Base-by-base conservation (phyloP, 495 filamentous ascomycete genomes). In the Annulohypoxylon nitens region DNA sequence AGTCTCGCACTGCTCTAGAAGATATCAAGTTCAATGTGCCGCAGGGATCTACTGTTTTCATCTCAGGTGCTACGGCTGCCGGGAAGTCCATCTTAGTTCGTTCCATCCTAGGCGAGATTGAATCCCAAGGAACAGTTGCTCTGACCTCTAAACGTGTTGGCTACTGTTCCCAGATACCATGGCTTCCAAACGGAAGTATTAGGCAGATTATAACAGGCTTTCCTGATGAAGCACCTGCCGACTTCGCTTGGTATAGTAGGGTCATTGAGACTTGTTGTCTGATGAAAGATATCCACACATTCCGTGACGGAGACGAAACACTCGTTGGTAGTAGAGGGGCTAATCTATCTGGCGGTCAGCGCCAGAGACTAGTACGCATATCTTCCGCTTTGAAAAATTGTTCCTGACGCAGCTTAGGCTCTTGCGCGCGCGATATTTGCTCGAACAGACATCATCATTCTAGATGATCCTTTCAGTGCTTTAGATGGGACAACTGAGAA, bases 341-440 rank as follows among this genome's bases (percentile, higher is more conserved):
- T 53, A 90, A 87, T 0, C 81, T 93, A 0, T 89, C 87, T n/a
- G 90, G 90, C 8, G 90, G 90, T 0, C 90, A 92, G 73, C 88
- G 87, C 62, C 89, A 91, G 63, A 85, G 90, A 41, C 53, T 91
- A 23, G 83, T 84, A 78, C 48, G 81, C 34, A 36, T 60, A 18
- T 12, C 25, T 16, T 41, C 16, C 43, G 45, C 20, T 7, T 12
- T 18, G 26, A n/a, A 1, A n/a, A 7, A 4, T 6, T 36, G 37
- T 9, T 30, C 34, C n/a, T 66, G 20, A 75, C 67, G 30, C 11
- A 34, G 8, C 54, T 12, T 34, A 83, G 76, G 73, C 78, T 14
- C 75, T 85, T 3, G 83, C 83, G 8, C 73, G 83, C 33, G 82
- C 83, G 16, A 41, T 85, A 4, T 81, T 79, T 62, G 50, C 79